A percentile compares a stretch with the other conserved stretches of the same genome.
These are phyloP conservation scores for Candida silvatica DNA, from an alignment of 805 yeast species.

Conservation along the genomic window DNA sequence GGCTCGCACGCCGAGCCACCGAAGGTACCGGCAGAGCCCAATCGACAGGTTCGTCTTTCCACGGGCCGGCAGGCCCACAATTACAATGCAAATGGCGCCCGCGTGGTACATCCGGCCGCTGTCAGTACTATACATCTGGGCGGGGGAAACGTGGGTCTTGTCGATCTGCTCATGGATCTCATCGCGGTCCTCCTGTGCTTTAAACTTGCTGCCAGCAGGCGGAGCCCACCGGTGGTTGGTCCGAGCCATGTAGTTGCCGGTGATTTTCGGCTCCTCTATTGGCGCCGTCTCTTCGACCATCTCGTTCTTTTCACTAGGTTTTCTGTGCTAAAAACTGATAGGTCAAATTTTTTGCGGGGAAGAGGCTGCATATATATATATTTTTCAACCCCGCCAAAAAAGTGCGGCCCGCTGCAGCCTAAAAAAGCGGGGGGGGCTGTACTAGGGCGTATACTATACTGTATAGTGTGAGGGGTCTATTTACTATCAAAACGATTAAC, in stretches of 20 bases:
- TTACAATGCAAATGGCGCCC: constrained; percentile 80
- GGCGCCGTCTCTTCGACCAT: constrained; percentile 14
- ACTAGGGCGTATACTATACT: too few relatives aligned
- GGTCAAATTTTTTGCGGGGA: too few relatives aligned
- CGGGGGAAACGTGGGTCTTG: constrained; percentile 71
- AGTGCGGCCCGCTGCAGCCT: too few relatives aligned
- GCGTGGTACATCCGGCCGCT: constrained; percentile 93
- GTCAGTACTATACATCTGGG: constrained; percentile 88
- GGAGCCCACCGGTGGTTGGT: constrained; percentile 42
- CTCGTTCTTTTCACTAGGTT: background rate
- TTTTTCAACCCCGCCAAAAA: too few relatives aligned
- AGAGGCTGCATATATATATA: too few relatives aligned
- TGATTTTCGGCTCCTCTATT: constrained; percentile 33
- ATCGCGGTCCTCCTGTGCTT: constrained; percentile 27
- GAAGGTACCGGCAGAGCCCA: constrained; percentile 78
- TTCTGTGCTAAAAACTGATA: too few relatives aligned
- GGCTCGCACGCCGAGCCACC: constrained; percentile 95
- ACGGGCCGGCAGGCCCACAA: constrained; percentile 92
- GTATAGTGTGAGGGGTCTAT: too few relatives aligned
- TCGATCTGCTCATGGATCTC: constrained; percentile 62
- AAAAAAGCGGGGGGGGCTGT: too few relatives aligned
- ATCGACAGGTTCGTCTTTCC: constrained; percentile 94
- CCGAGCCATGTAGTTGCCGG: constrained; percentile 50
- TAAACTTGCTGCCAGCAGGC: constrained; percentile 5
- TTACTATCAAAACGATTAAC: too few relatives aligned